phyloP scores from a whole-genome alignment of 192 early-diverging fungal species.

The Podila epicladia region DNA sequence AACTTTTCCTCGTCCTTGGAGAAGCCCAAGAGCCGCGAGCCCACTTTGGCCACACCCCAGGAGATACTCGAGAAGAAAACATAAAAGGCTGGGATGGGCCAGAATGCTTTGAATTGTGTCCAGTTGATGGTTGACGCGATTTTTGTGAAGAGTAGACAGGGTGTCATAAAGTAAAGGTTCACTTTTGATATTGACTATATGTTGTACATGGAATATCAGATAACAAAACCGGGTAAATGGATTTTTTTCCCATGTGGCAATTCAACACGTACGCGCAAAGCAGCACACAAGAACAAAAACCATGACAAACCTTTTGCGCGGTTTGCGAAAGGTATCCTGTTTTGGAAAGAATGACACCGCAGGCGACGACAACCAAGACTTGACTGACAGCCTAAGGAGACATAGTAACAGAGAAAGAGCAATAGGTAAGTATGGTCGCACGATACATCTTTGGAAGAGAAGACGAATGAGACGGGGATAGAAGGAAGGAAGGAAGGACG shows the following conservation, averaged over 20 bases:
- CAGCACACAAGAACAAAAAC: background rate
- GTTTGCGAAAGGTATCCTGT: constrained; percentile 45
- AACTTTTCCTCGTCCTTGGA: constrained; percentile 65
- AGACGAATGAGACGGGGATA: background rate
- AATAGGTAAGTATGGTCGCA: background rate
- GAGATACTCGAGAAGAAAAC: constrained; percentile 44
- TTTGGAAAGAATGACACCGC: constrained; percentile 44
- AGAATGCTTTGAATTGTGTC: constrained; percentile 69
- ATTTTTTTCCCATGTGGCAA: constrained; percentile 19
- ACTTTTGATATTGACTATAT: constrained; percentile 61
- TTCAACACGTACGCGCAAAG: background rate
- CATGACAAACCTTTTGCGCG: constrained; percentile 32
- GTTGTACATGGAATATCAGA: no score
- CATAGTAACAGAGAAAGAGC: background rate
- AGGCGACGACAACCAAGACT: constrained; percentile 44
- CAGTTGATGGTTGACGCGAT: constrained; percentile 75
- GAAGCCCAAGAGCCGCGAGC: constrained; percentile 53
- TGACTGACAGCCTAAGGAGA: constrained; percentile 44
- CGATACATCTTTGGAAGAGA: background rate
- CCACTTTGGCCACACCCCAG: constrained; percentile 48
- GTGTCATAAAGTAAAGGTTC: constrained; percentile 80
- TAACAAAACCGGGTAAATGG: no score
- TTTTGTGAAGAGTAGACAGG: constrained; percentile 78
- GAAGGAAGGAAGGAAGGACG: background rate
- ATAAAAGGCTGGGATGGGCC: constrained; percentile 75